These are phyloP conservation scores for Suillus subalutaceus DNA, from an alignment of 768 basidiomycete species.

Conservation along the genomic window DNA sequence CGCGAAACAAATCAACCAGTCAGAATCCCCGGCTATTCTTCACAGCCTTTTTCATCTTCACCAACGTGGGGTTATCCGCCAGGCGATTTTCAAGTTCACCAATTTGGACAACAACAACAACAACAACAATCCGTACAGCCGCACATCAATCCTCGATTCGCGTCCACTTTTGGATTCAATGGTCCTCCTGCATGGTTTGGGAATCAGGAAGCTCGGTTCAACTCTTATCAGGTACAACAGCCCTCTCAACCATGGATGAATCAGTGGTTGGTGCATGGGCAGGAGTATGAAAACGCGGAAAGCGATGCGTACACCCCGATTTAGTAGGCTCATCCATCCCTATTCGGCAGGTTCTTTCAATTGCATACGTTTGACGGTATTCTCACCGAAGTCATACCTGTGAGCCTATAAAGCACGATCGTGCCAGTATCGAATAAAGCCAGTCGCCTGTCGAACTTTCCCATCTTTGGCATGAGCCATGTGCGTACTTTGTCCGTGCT, in stretches of 20 bases:
- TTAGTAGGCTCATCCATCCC: conserved; percentile 19
- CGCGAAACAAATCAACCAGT: conserved; percentile 43
- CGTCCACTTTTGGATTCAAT: conserved; percentile 61
- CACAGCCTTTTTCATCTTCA: conserved; percentile 16
- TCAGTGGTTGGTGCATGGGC: conserved; percentile 41
- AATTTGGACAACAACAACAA: conserved; percentile 22
- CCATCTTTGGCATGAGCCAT: not conserved
- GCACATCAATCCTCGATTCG: conserved; percentile 84
- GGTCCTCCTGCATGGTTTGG: conserved; percentile 23
- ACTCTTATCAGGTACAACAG: conserved; percentile 15
- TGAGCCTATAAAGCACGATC: not conserved
- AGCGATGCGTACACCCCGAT: conserved; percentile 30
- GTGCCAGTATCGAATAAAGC: not conserved
- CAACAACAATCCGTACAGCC: conserved; percentile 59
- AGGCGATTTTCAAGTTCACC: conserved; percentile 12
- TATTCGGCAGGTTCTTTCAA: not conserved
- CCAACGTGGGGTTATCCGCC: conserved; percentile 21
- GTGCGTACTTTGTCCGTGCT: not conserved
- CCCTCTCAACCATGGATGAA: conserved; percentile 36
- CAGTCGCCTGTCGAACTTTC: not conserved
- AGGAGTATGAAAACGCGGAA: conserved; percentile 24
- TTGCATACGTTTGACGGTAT: not conserved
- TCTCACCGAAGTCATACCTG: not conserved
- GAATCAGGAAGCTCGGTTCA: conserved; percentile 21
- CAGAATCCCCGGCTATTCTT: conserved; percentile 20